Evolutionary conservation across 169 alveolate species (phyloP), one percentile per base, ranked within the genome.

Genomic region (Ichthyophthirius multifiliis): DNA sequence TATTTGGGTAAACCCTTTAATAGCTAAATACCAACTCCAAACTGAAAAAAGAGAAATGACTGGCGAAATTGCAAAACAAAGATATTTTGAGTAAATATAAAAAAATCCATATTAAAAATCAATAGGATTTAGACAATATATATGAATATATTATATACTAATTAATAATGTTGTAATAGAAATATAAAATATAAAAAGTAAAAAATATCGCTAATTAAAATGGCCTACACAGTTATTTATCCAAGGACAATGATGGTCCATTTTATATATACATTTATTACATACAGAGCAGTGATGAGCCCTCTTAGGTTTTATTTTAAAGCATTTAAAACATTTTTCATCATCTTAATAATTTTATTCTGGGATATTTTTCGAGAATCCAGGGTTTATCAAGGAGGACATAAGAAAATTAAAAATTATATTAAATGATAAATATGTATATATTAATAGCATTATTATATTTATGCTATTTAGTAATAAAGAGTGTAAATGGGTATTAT

Each of bases 171-270:
- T 48, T 76, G 48, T 41, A 34, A 43, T 45, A 23, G 74, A 48
- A 47, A 63, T 48, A 82, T 94, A 94, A 30, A 85, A 65, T 16
- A 91, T 55, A 75, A 94, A 82, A 43, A 89, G 89, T 74, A 89
- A 43, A 86, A 92, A 92, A 84, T 89, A 92, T 82, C 89, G 85
- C 71, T 83, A 76, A 62, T 92, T 92, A 35, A 78, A 83, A 37
- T 78, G 87, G 27, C 96, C 96, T 45, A 93, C 93, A 63, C 96
- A 93, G 74, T 86, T 93, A 80, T 89, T 91, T 27, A 90, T 87
- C 94, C 94, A 93, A 23, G 93, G 94, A 31, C 96, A 93, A 78
- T 93, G 96, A 74, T 93, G 96, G 74, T 93, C 96, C 96, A 93
- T 93, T 85, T 83, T 75, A 34, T 76, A 73, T 74, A 90, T 74